Evolutionary conservation across 768 basidiomycete species (phyloP), one percentile per base, ranked within the genome.

Genomic region (Serpula lacrymans): DNA sequence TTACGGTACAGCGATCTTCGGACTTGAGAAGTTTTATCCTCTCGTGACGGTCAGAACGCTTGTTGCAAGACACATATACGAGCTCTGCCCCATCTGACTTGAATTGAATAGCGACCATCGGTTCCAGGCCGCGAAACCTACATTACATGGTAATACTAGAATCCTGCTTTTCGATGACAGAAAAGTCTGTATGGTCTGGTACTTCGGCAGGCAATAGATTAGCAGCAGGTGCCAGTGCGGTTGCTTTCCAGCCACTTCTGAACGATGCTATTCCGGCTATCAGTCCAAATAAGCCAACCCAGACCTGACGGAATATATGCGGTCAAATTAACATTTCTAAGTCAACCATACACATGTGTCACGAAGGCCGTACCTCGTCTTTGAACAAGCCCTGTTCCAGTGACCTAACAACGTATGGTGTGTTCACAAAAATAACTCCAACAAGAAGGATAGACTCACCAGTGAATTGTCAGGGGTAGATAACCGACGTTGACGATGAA

Each of bases 401-500:
- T 7, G 87, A 88, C 83, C 86, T 88, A 35, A 18, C 39, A 13
- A 5, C 17, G 21, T 40, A 11, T 10, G 23, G 37, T 6, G 3
- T 22, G 29, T 16, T 24, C 23, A 22, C 12, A 18, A 24, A 11
- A 12, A 39, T 18, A 25, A 43, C 22, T 13, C 2, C 17, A 23
- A 22, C 17, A 26, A 21, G 7, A 21, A 12, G 22, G 14, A 17
- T 8, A 14, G 20, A 46, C 76, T 39, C 48, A 88, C 91, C 89
- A 92, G 57, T 95, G 92, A 41, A 90, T 60, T 2, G 90, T 87
- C 36, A 88, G 59, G 3, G 90, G 92, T n/a, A 91, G 63, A 55
- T 89, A 86, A 18, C 79, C 78, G 6, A 84, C 46, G 54, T 91
- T 91, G 35, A 79, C 77, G 11, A 86, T 58, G 9, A 85, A 57